phyloP scores from a whole-genome alignment of 1,284 basidiomycete species.

The Macrocybe sp. region DNA sequence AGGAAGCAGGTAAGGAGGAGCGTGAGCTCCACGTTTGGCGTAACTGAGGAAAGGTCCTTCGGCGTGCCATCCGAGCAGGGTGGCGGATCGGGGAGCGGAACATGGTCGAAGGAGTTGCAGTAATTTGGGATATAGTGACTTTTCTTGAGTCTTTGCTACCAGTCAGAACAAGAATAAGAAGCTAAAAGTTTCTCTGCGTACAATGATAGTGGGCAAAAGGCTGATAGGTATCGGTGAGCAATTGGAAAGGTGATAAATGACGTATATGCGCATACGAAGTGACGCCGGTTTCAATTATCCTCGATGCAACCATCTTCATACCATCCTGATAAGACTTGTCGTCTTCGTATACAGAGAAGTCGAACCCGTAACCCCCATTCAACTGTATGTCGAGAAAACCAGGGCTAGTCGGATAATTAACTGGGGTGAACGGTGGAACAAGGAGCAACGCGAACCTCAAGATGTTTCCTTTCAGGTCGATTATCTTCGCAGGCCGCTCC shows the following conservation, averaged over 20 bases:
- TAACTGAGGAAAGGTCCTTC: conserved; percentile 86
- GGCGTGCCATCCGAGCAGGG: conserved; percentile 81
- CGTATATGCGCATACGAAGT: conserved; percentile 57
- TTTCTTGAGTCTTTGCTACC: conserved; percentile 62
- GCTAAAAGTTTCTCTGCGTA: conserved; percentile 31
- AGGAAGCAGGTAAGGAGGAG: conserved; percentile 60
- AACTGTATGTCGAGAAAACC: conserved; percentile 80
- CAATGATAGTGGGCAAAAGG: conserved; percentile 75
- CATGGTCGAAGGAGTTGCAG: conserved; percentile 60
- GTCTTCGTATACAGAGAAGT: conserved; percentile 79
- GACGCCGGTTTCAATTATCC: conserved; percentile 84
- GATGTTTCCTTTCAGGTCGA: conserved; percentile 71
- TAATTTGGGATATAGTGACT: conserved; percentile 63
- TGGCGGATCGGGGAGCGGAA: conserved; percentile 56
- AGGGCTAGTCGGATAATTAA: conserved; percentile 39
- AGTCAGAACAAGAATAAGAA: background rate
- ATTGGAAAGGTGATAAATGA: conserved; percentile 4
- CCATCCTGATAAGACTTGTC: conserved; percentile 67
- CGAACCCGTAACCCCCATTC: conserved; percentile 87
- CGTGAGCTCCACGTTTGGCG: conserved; percentile 79
- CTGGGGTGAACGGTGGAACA: background rate
- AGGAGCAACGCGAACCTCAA: conserved; percentile 42
- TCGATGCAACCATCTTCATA: conserved; percentile 64
- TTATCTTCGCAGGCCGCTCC: conserved; percentile 55
- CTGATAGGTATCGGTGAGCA: conserved; percentile 25